phyloP scores from a whole-genome alignment of 139 green algal genomes.

The Helicosporidium sp. region DNA sequence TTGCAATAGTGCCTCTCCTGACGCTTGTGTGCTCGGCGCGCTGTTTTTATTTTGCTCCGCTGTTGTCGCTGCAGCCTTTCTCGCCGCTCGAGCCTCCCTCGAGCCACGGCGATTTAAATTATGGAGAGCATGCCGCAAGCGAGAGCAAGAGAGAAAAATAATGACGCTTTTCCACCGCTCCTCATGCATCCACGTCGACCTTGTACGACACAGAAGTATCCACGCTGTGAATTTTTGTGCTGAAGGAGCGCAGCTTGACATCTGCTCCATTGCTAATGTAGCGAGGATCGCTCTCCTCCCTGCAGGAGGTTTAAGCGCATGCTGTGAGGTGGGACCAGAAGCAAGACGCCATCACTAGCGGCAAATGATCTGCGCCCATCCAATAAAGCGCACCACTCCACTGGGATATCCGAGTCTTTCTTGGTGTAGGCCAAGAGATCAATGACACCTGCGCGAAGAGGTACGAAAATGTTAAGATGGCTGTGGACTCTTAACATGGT shows the following conservation, averaged over 20 bases:
- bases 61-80: no score
- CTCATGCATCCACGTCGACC: constrained; percentile 4
- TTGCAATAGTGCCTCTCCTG: no score
- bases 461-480: neutral
- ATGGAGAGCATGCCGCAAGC: no score
- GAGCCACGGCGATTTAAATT: no score
- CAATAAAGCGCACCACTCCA: constrained; percentile 66
- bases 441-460: constrained; percentile 51
- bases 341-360: neutral
- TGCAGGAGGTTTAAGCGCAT: no score
- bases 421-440: constrained; percentile 85
- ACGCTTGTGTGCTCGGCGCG: no score
- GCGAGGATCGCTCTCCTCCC: constrained; percentile 70
- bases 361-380: no score
- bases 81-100: no score
- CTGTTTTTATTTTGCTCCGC: no score
- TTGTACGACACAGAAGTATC: constrained; percentile 75
- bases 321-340: no score
- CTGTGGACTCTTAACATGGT: neutral
- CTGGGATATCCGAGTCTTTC: constrained; percentile 43
- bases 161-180: neutral
- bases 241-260: constrained; percentile 75
- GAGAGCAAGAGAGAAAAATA: neutral
- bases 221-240: constrained; percentile 82
- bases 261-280: constrained; percentile 60